A percentile compares a stretch with the other conserved stretches of the same genome.
Evolutionary conservation across 169 alveolate genomes (phyloP).

Genomic region (Eimeria maxima): DNA sequence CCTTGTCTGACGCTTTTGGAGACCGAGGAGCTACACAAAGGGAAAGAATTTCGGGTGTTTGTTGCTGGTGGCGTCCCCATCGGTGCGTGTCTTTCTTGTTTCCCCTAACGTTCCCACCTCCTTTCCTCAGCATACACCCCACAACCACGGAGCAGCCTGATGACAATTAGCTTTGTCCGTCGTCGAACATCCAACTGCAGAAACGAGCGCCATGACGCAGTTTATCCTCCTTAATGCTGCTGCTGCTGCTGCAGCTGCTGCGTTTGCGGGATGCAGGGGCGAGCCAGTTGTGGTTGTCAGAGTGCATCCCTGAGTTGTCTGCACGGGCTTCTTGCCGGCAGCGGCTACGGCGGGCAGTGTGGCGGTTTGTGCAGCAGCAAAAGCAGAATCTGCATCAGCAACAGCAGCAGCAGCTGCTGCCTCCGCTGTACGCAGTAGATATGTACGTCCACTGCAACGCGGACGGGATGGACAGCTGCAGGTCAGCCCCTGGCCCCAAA

Average conservation of each 20-base stretch:
- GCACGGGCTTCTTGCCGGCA: not conserved
- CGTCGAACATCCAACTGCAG: not conserved
- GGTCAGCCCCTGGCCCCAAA: not conserved
- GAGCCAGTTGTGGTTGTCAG: constrained; percentile 64
- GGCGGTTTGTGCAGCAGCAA: not conserved
- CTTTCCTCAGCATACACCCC: not conserved
- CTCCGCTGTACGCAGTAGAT: constrained; percentile 51
- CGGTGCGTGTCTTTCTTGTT: not conserved
- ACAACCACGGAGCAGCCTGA: not conserved
- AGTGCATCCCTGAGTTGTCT: constrained; percentile 44
- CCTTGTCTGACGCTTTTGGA: constrained; percentile 8
- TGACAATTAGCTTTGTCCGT: no score
- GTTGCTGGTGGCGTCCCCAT: constrained; percentile 25
- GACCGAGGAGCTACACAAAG: not conserved
- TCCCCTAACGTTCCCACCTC: not conserved
- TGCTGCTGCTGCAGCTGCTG: constrained; percentile 51
- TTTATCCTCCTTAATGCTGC: not conserved
- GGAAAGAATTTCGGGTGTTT: constrained; percentile 51
- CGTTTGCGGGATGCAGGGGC: not conserved
- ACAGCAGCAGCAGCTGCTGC: constrained; percentile 57
- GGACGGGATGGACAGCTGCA: constrained; percentile 43
- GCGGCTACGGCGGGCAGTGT: constrained; percentile 14
- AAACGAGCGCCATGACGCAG: not conserved
- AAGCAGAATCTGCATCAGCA: constrained; percentile 1
- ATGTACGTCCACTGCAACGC: constrained; percentile 43